Evolutionary conservation across 495 filamentous ascomycete species (phyloP).

Genomic region (Xylaria nigripes): DNA sequence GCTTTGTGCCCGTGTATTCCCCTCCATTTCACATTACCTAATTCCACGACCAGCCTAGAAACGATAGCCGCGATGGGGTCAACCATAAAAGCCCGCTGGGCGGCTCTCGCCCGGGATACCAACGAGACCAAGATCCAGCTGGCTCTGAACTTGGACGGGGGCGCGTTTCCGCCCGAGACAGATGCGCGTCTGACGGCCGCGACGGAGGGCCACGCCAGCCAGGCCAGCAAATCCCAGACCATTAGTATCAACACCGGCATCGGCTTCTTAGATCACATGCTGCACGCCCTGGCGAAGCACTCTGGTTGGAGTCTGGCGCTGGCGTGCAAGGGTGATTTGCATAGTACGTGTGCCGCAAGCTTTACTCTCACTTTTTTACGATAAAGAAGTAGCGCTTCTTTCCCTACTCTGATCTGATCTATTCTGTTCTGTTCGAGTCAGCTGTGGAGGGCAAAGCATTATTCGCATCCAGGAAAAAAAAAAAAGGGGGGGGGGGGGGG

Average conservation of each 20-base stretch:
- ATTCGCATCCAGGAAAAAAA: too few species aligned
- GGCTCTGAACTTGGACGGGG: constrained; percentile 87
- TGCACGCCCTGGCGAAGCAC: constrained; percentile 94
- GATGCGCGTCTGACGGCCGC: constrained; percentile 33
- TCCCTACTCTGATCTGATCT: too few species aligned
- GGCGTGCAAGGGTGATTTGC: constrained; percentile 75
- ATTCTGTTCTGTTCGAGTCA: too few species aligned
- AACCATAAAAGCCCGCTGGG: constrained; percentile 48
- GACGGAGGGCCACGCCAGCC: constrained; percentile 61
- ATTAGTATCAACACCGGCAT: constrained; percentile 90
- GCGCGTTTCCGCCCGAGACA: constrained; percentile 57
- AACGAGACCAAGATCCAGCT: constrained; percentile 96
- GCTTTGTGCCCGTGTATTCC: background rate
- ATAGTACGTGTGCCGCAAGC: constrained; percentile 51
- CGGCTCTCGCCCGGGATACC: constrained; percentile 72
- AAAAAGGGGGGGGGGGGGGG: too few species aligned
- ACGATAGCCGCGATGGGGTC: constrained; percentile 33
- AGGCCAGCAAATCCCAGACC: constrained; percentile 68
- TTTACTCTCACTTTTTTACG: background rate
- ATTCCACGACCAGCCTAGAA: background rate
- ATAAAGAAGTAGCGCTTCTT: too few species aligned
- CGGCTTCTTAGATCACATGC: constrained; percentile 98
- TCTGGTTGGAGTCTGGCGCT: constrained; percentile 83
- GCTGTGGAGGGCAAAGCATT: too few species aligned
- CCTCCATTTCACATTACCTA: background rate